Evolutionary conservation across 2,329 filamentous ascomycete species (phyloP).

Genomic region (Pseudopyricularia javanii): DNA sequence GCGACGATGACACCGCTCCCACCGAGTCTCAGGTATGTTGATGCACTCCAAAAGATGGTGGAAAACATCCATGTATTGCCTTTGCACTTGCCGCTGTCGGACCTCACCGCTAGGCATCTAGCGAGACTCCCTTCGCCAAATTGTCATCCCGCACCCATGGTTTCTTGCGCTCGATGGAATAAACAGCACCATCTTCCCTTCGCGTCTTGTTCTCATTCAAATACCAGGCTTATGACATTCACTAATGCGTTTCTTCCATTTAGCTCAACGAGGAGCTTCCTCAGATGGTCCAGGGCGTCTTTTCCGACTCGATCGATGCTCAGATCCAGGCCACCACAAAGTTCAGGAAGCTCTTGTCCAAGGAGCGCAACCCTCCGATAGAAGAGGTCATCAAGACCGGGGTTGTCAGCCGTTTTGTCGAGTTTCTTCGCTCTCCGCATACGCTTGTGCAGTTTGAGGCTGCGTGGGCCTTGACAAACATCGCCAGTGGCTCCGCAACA

Average conservation of each 20-base stretch:
- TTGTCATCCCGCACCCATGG: background rate
- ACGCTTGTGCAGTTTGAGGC: constrained; percentile 98
- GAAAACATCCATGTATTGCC: background rate
- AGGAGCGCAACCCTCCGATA: constrained; percentile 97
- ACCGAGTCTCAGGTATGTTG: constrained; percentile 83
- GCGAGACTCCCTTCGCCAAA: background rate
- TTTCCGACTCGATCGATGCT: constrained; percentile 95
- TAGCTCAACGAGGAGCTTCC: constrained; percentile 97
- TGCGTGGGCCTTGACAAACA: constrained; percentile 98
- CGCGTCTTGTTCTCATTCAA: background rate
- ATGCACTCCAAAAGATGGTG: constrained; percentile 5
- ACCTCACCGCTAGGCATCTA: background rate
- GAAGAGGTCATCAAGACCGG: constrained; percentile 99
- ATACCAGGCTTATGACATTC: background rate
- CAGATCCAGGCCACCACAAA: constrained; percentile 97
- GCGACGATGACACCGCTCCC: constrained; percentile 90
- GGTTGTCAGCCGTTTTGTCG: constrained; percentile 92
- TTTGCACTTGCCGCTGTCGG: background rate
- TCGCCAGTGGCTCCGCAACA: constrained; percentile 89
- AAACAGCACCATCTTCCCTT: background rate
- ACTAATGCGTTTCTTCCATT: constrained; percentile 3
- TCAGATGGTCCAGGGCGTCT: constrained; percentile 94
- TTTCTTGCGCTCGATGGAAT: background rate
- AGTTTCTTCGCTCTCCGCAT: constrained; percentile 95
- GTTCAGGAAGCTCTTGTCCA: constrained; percentile 94